These are phyloP conservation scores for Ailanthus altissimus DNA, from an alignment of 345 rosid species.

Conservation along the genomic window DNA sequence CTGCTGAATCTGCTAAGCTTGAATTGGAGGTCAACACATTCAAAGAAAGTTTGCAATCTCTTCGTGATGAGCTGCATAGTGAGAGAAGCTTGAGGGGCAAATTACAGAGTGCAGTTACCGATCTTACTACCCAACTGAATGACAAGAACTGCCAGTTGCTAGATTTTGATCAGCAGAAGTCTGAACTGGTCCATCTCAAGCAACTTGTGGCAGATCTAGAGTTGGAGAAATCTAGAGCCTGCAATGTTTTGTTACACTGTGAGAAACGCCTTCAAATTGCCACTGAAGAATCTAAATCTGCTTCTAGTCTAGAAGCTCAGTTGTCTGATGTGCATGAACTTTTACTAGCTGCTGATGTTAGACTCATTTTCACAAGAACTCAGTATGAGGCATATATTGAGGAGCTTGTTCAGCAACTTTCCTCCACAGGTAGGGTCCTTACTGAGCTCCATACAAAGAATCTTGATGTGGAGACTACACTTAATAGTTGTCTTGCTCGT, in stretches of 20 bases:
- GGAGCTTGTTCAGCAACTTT: constrained; percentile 50
- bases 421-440: constrained; percentile 41
- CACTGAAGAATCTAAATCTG: constrained; percentile 44
- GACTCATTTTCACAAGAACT: constrained; percentile 43
- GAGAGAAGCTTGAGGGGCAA: constrained; percentile 54
- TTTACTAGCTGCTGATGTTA: constrained; percentile 58
- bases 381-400: constrained; percentile 51
- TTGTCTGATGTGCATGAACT: constrained; percentile 59
- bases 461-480: constrained; percentile 47
- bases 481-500: constrained; percentile 51
- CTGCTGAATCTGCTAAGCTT: constrained; percentile 51
- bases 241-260: constrained; percentile 44
- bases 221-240: constrained; percentile 54
- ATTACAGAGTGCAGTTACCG: constrained; percentile 43
- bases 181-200: constrained; percentile 59
- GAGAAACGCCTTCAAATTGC: constrained; percentile 53
- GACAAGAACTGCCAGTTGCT: constrained; percentile 53
- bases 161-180: constrained; percentile 49
- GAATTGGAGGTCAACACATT: constrained; percentile 44
- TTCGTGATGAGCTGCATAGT: constrained; percentile 43
- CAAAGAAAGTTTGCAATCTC: constrained; percentile 43
- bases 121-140: constrained; percentile 57
- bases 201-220: constrained; percentile 56
- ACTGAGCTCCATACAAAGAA: constrained; percentile 57
- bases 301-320: constrained; percentile 55